A percentile compares a stretch with the other conserved stretches of the same genome.
These are phyloP conservation scores for Nitzschia sp. DNA, from an alignment of 108 stramenopile species.

Conservation along the genomic window DNA sequence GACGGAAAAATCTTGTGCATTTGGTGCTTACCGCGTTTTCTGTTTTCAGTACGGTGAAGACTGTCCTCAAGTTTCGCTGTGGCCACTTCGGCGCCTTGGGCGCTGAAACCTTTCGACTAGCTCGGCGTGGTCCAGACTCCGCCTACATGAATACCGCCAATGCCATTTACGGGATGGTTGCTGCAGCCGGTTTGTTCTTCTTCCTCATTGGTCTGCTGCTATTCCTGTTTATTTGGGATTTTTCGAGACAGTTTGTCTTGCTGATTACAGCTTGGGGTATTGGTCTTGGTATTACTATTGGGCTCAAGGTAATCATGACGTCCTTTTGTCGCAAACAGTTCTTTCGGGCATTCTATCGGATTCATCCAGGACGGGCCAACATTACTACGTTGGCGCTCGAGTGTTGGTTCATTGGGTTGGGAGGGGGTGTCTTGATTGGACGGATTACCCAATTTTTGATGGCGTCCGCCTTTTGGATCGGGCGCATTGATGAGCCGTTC, in stretches of 20 bases:
- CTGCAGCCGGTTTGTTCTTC: constrained; percentile 25
- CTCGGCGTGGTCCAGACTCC: constrained; percentile 27
- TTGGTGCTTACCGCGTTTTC: constrained; percentile 1
- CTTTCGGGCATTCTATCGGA: constrained; percentile 38
- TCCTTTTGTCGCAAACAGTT: constrained; percentile 29
- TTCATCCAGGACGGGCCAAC: constrained; percentile 27
- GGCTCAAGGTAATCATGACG: constrained; percentile 37
- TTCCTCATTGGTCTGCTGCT: constrained; percentile 22
- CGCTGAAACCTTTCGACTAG: constrained; percentile 24
- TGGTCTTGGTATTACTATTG: constrained; percentile 37
- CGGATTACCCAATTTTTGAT: constrained; percentile 36
- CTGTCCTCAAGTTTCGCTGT: constrained; percentile 37
- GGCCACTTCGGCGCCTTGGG: constrained; percentile 36
- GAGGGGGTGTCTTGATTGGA: constrained; percentile 40
- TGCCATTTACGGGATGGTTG: constrained; percentile 35
- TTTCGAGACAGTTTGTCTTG: constrained; percentile 20
- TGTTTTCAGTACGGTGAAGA: constrained; percentile 20
- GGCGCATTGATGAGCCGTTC: constrained; percentile 59
- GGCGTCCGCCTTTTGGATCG: constrained; percentile 41
- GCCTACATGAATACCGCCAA: constrained; percentile 36
- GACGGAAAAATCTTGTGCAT: background rate
- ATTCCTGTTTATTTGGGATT: constrained; percentile 43
- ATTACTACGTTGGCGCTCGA: constrained; percentile 29
- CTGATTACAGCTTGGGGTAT: constrained; percentile 30
- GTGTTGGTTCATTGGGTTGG: constrained; percentile 48